Base-by-base conservation (phyloP, 2,329 filamentous ascomycete genomes). In the Colletotrichum tanaceti region DNA sequence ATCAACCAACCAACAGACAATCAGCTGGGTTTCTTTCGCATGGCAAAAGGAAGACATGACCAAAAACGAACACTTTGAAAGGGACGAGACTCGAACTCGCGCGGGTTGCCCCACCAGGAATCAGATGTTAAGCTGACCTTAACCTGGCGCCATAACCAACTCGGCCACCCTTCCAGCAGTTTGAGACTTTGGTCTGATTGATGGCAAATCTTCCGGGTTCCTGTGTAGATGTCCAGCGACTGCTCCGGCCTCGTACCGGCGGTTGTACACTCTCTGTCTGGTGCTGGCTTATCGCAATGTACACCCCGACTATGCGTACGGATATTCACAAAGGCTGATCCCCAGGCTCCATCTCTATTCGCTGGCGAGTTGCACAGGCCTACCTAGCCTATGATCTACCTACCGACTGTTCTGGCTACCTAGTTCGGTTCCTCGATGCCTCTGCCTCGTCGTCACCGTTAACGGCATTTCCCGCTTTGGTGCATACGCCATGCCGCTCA, bases 71-170 rank as follows among this genome's bases (percentile, higher is more conserved):
- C n/a, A n/a, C n/a, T n/a, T 9, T 68, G 65, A 68, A 55, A 68
- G 65, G 65, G 65, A 68, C 65, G 65, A 68, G 65, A 68, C 65
- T 68, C 65, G 65, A 68, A 68, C 65, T 68, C 65, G 65, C 65
- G 65, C 65, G 65, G 65, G 65, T 68, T 68, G 65, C 65, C 65
- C 65, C 65, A 68, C 65, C 62, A 68, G 65, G 65, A 68, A 68
- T 57, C 28, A 68, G 65, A 60, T 60, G 62, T 65, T 68, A 68
- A 60, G 65, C 62, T 60, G 65, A 65, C 65, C 65, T 68, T 68
- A 68, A 68, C 65, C 65, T 68, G 65, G 65, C 65, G 65, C 65
- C 65, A 68, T 68, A 68, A 68, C 65, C 65, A 68, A 68, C 65
- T 68, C 65, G 65, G 65, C 65, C 65, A 68, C 65, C 65, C 65